Evolutionary conservation across 129 eudicot genomes (phyloP).

Genomic region (Logfia minima): DNA sequence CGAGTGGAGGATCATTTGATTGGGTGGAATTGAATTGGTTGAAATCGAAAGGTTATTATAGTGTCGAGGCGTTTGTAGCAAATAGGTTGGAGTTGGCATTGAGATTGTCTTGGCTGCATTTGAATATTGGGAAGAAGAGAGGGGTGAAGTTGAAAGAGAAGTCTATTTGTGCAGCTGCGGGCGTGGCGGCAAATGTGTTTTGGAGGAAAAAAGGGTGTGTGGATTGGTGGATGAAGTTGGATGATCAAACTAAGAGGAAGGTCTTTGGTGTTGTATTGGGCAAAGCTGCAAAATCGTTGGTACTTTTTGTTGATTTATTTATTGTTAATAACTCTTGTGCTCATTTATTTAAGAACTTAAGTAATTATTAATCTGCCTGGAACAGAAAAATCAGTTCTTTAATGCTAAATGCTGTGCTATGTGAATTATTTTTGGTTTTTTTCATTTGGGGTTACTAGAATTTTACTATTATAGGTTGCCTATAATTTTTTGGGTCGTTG

Average conservation of each 20-base stretch:
- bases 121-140: constrained; percentile 62
- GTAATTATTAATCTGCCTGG: background rate
- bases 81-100: constrained; percentile 80
- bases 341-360: background rate
- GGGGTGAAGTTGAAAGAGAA: constrained; percentile 85
- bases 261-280: constrained; percentile 44
- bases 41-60: constrained; percentile 82
- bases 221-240: constrained; percentile 94
- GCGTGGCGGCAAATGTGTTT: constrained; percentile 78
- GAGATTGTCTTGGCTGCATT: constrained; percentile 75
- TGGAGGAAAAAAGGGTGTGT: constrained; percentile 97
- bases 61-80: constrained; percentile 78
- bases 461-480: background rate
- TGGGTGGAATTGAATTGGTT: constrained; percentile 87
- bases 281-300: constrained; percentile 2
- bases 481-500: background rate
- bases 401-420: constrained; percentile 10
- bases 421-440: background rate
- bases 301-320: background rate
- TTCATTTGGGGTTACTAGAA: background rate
- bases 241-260: constrained; percentile 42
- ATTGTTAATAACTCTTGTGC: background rate
- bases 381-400: background rate
- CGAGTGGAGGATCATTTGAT: constrained; percentile 41
- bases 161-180: constrained; percentile 36